A percentile compares a stretch with the other conserved stretches of the same genome.
Evolutionary conservation across 2,329 filamentous ascomycete species (phyloP).

Genomic region (Exophiala phaeomuriformis): DNA sequence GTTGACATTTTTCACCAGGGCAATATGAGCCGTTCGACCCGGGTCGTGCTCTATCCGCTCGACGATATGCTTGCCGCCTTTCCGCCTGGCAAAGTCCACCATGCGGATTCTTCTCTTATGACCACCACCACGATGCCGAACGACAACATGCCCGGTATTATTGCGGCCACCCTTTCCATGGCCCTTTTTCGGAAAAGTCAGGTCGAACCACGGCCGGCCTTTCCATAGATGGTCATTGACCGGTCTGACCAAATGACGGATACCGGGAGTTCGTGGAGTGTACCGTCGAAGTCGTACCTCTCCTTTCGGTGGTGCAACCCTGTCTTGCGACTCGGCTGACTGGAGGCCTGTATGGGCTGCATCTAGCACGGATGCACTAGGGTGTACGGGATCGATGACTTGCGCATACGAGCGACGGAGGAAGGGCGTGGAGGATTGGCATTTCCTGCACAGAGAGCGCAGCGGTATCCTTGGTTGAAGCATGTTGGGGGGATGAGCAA

Average conservation of each 20-base stretch:
- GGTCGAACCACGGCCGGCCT: slow-evolving; percentile 68
- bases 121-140: slow-evolving; percentile 87
- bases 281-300: slow-evolving; percentile 66
- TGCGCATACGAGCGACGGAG: slow-evolving; percentile 22
- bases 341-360: slow-evolving; percentile 6
- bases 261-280: slow-evolving; percentile 85
- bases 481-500: slow-evolving; percentile 42
- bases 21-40: slow-evolving; percentile 86
- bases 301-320: slow-evolving; percentile 29
- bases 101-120: slow-evolving; percentile 85
- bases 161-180: slow-evolving; percentile 91
- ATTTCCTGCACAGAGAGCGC: slow-evolving; percentile 18
- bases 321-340: slow-evolving; percentile 13
- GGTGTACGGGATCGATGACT: slow-evolving; percentile 39
- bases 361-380: slow-evolving; percentile 44
- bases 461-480: slow-evolving; percentile 59
- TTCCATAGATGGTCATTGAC: slow-evolving; percentile 98
- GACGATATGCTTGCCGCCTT: slow-evolving; percentile 75
- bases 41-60: slow-evolving; percentile 96
- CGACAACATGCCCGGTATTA: slow-evolving; percentile 73
- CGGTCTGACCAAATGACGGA: slow-evolving; percentile 82
- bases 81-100: slow-evolving; percentile 76
- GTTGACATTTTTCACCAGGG: slow-evolving; percentile 67
- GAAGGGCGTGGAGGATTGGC: slow-evolving; percentile 10
- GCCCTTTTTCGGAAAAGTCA: slow-evolving; percentile 89